Evolutionary conservation across 805 yeast species (phyloP).

Genomic region (Torulaspora indica): DNA sequence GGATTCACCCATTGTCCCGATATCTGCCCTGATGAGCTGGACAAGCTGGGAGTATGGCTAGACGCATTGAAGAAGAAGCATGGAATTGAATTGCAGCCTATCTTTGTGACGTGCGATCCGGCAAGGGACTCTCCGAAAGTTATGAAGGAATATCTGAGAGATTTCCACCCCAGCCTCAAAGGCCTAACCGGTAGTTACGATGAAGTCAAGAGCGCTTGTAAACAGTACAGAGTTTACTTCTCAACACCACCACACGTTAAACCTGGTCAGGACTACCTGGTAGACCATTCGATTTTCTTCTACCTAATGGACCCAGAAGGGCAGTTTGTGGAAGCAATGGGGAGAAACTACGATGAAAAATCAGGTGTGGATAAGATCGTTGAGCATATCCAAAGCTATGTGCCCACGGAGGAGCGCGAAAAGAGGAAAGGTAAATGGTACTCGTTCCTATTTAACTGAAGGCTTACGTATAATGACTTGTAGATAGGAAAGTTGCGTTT

Average conservation of each 20-base stretch:
- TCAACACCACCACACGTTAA: slow-evolving; percentile 94
- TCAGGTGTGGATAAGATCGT: slow-evolving; percentile 74
- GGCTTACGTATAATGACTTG: slow-evolving; percentile 2
- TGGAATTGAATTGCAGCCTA: slow-evolving; percentile 66
- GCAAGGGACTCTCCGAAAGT: slow-evolving; percentile 89
- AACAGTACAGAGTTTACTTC: slow-evolving; percentile 87
- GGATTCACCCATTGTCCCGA: slow-evolving; percentile 98
- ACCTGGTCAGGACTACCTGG: slow-evolving; percentile 94
- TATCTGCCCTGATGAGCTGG: slow-evolving; percentile 96
- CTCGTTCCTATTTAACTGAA: slow-evolving; percentile 31
- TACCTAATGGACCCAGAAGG: slow-evolving; percentile 99
- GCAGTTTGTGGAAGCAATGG: slow-evolving; percentile 87
- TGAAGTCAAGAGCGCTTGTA: slow-evolving; percentile 77
- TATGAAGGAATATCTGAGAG: slow-evolving; percentile 72
- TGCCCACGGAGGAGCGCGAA: slow-evolving; percentile 68
- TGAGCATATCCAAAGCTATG: slow-evolving; percentile 68
- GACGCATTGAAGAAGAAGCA: slow-evolving; percentile 57
- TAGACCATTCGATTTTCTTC: slow-evolving; percentile 95
- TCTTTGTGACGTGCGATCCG: slow-evolving; percentile 96
- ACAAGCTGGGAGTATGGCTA: slow-evolving; percentile 70
- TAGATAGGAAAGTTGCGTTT: slow-evolving; percentile 18
- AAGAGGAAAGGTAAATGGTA: slow-evolving; percentile 58
- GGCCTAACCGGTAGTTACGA: slow-evolving; percentile 93
- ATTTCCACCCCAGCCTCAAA: slow-evolving; percentile 83
- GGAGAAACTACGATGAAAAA: slow-evolving; percentile 78